Evolutionary conservation across 805 yeast species (phyloP), one percentile per base, ranked within the genome.

Genomic region (Debaryomyces hansenii): DNA sequence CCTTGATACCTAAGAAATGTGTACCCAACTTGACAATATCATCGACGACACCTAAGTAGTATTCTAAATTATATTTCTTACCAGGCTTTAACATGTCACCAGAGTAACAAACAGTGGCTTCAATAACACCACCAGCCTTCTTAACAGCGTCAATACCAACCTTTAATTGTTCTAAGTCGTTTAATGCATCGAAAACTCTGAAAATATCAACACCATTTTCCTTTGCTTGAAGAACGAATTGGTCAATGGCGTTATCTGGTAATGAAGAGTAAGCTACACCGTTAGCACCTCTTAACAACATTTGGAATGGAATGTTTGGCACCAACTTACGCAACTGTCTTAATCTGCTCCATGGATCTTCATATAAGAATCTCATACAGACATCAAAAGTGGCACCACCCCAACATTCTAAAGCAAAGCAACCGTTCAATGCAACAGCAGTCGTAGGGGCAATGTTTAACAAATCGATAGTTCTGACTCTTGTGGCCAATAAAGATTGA

Each of bases 381-480:
- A 94, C 99, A 64, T 94, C 99, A 61, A 94, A 94, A 33, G 99
- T 94, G 45, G 99, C 99, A 72, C 99, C 99, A 74, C 99, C 99
- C 99, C 99, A 94, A 77, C 99, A 94, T 74, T 94, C 99, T 45
- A 94, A 76, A 15, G 99, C 94, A 68, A 90, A 94, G 3, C 96
- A 96, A 53, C 92, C 91, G 54, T 85, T 70, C 58, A 90, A 73
- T 16, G 96, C 98, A 62, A 87, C 85, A 3, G 97, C 88, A 28
- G 99, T 94, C 47, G 95, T 82, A 49, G 90, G 91, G 18, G 99
- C 99, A 74, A 94, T 89, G 57, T 90, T 87, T 43, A 85, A 74
- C 62, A 94, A 75, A 70, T 94, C 99, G 57, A 87, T 80, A 20
- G 99, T 94, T 73, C 99, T 84, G 33, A 94, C 95, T 72, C 99